phyloP scores from a whole-genome alignment of 1,139 yeast genomes.

The Eremothecium sinecaudum region DNA sequence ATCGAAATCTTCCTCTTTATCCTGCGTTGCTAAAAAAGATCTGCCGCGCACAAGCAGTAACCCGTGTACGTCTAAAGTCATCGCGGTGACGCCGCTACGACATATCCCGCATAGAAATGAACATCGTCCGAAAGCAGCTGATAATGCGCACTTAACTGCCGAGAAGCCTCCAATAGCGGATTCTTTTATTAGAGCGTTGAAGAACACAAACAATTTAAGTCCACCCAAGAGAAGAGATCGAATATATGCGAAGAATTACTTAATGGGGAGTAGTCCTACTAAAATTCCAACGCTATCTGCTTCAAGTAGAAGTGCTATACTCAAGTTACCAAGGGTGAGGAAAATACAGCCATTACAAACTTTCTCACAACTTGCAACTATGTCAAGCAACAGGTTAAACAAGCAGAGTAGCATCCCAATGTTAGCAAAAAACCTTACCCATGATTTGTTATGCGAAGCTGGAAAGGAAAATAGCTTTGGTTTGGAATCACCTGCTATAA shows the following conservation, averaged over 20 bases:
- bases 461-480: slow-evolving; percentile 2
- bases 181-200: slow-evolving; percentile 8
- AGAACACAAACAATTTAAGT: slow-evolving; percentile 13
- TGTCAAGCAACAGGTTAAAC: slow-evolving; percentile 17
- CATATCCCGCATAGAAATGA: not conserved
- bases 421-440: not conserved
- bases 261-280: slow-evolving; percentile 10
- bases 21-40: slow-evolving; percentile 1
- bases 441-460: not conserved
- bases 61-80: not conserved
- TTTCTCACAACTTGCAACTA: slow-evolving; percentile 1
- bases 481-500: slow-evolving; percentile 3
- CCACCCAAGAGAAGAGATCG: slow-evolving; percentile 11
- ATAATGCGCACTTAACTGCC: not conserved
- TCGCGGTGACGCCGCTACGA: slow-evolving; percentile 6
- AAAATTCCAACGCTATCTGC: slow-evolving; percentile 6
- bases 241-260: slow-evolving; percentile 12
- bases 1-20: slow-evolving; percentile 1
- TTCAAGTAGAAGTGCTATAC: slow-evolving; percentile 7
- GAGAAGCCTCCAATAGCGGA: not conserved
- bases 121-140: not conserved
- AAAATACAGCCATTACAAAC: slow-evolving; percentile 8
- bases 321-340: slow-evolving; percentile 20
- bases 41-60: not conserved
- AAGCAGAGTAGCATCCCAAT: slow-evolving; percentile 1